Evolutionary conservation across 768 basidiomycete genomes (phyloP).

Genomic region (Lepiota brunneoincarnata): DNA sequence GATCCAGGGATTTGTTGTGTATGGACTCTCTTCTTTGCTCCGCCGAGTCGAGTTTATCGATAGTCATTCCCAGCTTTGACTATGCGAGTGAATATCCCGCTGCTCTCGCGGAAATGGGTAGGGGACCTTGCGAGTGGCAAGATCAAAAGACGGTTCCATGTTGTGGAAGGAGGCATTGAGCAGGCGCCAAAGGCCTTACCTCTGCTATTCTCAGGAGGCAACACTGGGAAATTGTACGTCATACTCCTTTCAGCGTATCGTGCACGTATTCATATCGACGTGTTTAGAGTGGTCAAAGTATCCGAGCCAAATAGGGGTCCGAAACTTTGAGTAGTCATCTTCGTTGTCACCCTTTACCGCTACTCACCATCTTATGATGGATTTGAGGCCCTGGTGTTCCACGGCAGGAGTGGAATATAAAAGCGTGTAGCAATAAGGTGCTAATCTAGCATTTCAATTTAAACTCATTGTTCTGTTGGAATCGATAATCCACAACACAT

Average conservation of each 20-base stretch:
- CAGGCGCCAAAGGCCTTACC: conserved; percentile 69
- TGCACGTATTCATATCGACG: conserved; percentile 6
- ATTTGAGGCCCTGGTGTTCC: no score
- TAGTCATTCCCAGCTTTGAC: conserved; percentile 56
- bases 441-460: no score
- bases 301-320: conserved; percentile 30
- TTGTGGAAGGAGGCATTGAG: conserved; percentile 70
- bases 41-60: background rate
- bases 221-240: conserved; percentile 72
- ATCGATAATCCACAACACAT: no score
- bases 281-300: conserved; percentile 56
- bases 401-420: no score
- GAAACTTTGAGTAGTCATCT: conserved; percentile 27
- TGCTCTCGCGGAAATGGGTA: conserved; percentile 55
- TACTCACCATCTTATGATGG: conserved; percentile 4
- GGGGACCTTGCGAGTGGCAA: conserved; percentile 62
- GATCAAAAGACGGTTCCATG: conserved; percentile 78
- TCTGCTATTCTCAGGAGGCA: conserved; percentile 72
- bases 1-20: conserved; percentile 86
- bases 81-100: conserved; percentile 58
- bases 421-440: no score
- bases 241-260: background rate
- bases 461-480: no score
- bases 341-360: background rate
- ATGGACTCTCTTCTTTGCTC: conserved; percentile 19